Evolutionary conservation across 2,329 filamentous ascomycete species (phyloP).

Genomic region (Exophiala bonariae): DNA sequence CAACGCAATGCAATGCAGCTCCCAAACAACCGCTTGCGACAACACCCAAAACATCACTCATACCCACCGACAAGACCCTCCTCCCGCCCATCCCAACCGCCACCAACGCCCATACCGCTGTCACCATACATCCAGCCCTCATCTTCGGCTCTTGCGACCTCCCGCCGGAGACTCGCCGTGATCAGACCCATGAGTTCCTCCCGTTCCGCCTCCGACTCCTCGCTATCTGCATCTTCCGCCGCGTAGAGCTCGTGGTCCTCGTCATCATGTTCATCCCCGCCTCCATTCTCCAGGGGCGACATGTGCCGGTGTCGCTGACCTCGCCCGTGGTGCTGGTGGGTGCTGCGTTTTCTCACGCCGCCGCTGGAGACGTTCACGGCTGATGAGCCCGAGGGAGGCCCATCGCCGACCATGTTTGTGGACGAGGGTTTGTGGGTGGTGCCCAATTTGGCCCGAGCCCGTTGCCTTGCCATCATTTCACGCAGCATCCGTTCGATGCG

Average conservation of each 20-base stretch:
- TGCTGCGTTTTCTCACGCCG: no score
- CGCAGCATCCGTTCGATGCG: slow-evolving; percentile 23
- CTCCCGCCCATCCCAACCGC: slow-evolving; percentile 7
- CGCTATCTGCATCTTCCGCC: slow-evolving; percentile 43
- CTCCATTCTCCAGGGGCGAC: background rate
- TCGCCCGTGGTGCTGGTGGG: background rate
- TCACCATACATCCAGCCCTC: slow-evolving; percentile 85
- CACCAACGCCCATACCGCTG: slow-evolving; percentile 8
- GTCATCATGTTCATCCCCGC: slow-evolving; percentile 4
- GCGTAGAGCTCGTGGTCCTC: background rate
- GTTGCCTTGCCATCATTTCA: slow-evolving; percentile 25
- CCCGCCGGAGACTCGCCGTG: slow-evolving; percentile 67
- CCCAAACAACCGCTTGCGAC: no score
- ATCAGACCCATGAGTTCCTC: slow-evolving; percentile 70
- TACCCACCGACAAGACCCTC: slow-evolving; percentile 5
- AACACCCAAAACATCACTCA: slow-evolving; percentile 44
- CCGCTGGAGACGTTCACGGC: no score
- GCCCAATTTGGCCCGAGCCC: slow-evolving; percentile 18
- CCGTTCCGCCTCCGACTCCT: slow-evolving; percentile 35
- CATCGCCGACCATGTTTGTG: background rate
- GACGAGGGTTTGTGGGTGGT: slow-evolving; percentile 2
- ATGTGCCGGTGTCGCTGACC: background rate
- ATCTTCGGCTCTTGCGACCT: slow-evolving; percentile 72
- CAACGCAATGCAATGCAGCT: no score
- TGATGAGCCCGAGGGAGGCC: background rate